Conservation (phyloP, 2,329 filamentous ascomycete species). For the Talaromyces islandicus region DNA sequence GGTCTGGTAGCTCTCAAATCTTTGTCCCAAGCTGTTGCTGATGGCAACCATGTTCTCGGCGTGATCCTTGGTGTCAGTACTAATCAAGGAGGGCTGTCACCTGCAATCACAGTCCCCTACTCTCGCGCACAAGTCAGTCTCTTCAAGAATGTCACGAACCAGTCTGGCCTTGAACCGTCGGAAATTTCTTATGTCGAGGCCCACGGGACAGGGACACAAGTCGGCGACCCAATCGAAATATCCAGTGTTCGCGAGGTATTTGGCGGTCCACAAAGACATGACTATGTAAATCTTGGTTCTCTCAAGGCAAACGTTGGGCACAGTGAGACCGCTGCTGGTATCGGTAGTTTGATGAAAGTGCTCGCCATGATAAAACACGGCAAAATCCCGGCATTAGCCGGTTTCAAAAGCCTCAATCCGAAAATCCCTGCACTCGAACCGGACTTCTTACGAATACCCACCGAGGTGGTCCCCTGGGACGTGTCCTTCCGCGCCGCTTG, state of each 20-base stretch:
- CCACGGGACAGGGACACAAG: constrained; percentile 32
- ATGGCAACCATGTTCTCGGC: constrained; percentile 37
- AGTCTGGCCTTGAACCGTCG: constrained; percentile 24
- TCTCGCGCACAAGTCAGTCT: constrained; percentile 28
- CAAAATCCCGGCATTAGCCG: constrained; percentile 35
- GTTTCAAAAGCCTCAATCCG: constrained; percentile 15
- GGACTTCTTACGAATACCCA: constrained; percentile 12
- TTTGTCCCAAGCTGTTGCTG: constrained; percentile 39
- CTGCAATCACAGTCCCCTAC: constrained; percentile 25
- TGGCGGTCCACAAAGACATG: not conserved
- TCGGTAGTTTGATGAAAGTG: constrained; percentile 36
- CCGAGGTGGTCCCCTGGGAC: constrained; percentile 16
- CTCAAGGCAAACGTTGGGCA: constrained; percentile 15
- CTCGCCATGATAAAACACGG: constrained; percentile 39
- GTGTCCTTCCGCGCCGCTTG: not conserved
- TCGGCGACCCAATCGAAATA: constrained; percentile 18
- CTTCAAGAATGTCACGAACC: constrained; percentile 29
- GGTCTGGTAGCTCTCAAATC: constrained; percentile 46
- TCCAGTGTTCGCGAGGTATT: constrained; percentile 9
- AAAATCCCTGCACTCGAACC: constrained; percentile 10
- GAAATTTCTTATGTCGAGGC: constrained; percentile 29
- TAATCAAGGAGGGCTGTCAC: constrained; percentile 26
- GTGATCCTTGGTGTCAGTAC: constrained; percentile 23
- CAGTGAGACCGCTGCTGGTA: constrained; percentile 32
- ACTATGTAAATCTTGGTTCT: constrained; percentile 15